Evolutionary conservation across 225 moss, liverwort and hornwort genomes (phyloP).

Genomic region (Marchantia paleacea): DNA sequence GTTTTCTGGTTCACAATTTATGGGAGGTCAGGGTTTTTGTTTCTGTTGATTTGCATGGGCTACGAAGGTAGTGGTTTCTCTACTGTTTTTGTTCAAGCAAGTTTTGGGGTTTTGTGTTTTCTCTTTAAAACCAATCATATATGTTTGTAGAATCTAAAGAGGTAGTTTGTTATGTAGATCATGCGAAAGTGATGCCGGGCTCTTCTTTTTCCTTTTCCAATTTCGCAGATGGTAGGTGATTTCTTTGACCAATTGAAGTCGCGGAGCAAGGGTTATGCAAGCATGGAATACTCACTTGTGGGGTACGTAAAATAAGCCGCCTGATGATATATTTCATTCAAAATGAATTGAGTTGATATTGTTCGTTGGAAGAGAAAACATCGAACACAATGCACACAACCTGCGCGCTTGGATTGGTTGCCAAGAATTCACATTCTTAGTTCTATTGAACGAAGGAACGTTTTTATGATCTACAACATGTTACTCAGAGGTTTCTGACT

Average conservation of each 20-base stretch:
- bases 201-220: neutral
- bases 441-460: no score
- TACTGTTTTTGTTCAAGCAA: no score
- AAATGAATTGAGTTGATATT: neutral
- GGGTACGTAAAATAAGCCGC: constrained; percentile 32
- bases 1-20: no score
- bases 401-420: neutral
- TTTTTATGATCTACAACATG: no score
- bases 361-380: neutral
- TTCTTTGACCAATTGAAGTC: constrained; percentile 98
- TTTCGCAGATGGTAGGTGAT: constrained; percentile 78
- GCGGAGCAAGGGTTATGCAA: constrained; percentile 96
- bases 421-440: no score
- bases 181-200: neutral
- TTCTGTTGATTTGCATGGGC: no score
- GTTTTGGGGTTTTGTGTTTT: neutral
- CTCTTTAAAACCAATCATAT: neutral
- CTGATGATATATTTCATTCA: neutral
- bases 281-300: constrained; percentile 94
- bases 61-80: no score
- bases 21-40: no score
- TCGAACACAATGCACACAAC: neutral
- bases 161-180: neutral
- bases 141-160: neutral
- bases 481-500: no score